Conservation (phyloP, 2,329 filamentous ascomycete species). For the Pseudopyrenochaeta lycopersici region DNA sequence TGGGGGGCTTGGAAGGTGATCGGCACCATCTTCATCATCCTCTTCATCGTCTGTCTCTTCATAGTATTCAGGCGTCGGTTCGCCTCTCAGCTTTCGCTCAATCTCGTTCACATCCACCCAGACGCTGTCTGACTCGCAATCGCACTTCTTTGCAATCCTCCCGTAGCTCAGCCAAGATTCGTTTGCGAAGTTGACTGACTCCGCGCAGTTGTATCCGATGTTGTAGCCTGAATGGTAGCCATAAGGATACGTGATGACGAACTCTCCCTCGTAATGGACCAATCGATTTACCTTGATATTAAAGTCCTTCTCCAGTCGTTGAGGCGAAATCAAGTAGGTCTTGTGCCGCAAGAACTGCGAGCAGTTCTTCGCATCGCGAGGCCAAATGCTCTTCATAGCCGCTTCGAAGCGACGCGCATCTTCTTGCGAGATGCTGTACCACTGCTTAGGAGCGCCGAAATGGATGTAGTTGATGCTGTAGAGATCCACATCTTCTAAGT, state of each 20-base stretch:
- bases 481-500: constrained; percentile 96
- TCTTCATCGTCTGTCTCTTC: constrained; percentile 79
- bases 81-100: constrained; percentile 89
- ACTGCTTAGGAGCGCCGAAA: constrained; percentile 97
- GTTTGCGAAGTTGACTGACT: constrained; percentile 97
- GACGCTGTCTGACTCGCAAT: constrained; percentile 96
- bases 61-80: constrained; percentile 80
- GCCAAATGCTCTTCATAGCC: constrained; percentile 96
- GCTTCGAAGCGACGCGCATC: constrained; percentile 92
- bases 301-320: constrained; percentile 84
- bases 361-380: constrained; percentile 92
- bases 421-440: constrained; percentile 98
- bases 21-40: constrained; percentile 64
- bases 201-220: constrained; percentile 96
- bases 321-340: constrained; percentile 93
- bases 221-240: constrained; percentile 99
- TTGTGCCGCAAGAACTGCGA: constrained; percentile 97
- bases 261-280: constrained; percentile 95
- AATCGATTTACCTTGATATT: constrained; percentile 96
- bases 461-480: constrained; percentile 99
- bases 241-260: constrained; percentile 98
- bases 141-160: constrained; percentile 93
- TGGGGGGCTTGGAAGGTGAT: constrained; percentile 79
- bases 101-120: constrained; percentile 98
- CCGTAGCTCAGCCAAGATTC: constrained; percentile 96